phyloP scores from a whole-genome alignment of 2,329 filamentous ascomycete genomes.

The Delphinella strobiligena region DNA sequence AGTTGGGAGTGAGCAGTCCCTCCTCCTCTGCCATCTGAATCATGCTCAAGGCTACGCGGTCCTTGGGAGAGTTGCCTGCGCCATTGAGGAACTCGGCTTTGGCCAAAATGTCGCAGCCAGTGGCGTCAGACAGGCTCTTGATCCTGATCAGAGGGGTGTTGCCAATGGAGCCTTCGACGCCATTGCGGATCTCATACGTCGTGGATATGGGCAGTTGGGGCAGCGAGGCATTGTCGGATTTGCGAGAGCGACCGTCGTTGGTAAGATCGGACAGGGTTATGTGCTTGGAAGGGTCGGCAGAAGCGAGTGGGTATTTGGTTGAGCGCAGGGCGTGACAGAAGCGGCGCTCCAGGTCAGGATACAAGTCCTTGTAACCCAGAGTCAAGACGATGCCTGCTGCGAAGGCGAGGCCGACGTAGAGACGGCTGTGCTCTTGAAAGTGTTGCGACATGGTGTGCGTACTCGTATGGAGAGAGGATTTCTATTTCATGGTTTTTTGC shows the following conservation, averaged over 20 bases:
- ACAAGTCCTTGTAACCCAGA: slow-evolving; percentile 67
- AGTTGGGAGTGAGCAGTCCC: slow-evolving; percentile 63
- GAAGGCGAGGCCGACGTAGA: slow-evolving; percentile 35
- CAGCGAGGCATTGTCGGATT: too few relatives aligned
- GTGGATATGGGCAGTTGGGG: slow-evolving; percentile 2
- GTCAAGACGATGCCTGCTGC: slow-evolving; percentile 65
- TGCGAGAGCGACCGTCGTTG: slow-evolving; percentile 1
- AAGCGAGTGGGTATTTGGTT: slow-evolving; percentile 10
- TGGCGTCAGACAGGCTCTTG: slow-evolving; percentile 71
- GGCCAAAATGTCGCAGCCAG: slow-evolving; percentile 77
- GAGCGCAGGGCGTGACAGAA: slow-evolving; percentile 36
- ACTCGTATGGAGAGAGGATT: too few relatives aligned
- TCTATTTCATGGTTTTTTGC: too few relatives aligned
- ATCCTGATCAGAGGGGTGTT: slow-evolving; percentile 85
- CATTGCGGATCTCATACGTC: slow-evolving; percentile 46
- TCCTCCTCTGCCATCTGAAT: slow-evolving; percentile 68
- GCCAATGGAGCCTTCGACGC: slow-evolving; percentile 85
- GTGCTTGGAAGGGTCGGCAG: slow-evolving; percentile 15
- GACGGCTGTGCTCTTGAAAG: slow-evolving; percentile 1
- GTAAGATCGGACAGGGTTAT: slow-evolving; percentile 26
- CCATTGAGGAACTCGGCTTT: slow-evolving; percentile 97
- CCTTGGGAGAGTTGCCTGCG: slow-evolving; percentile 86
- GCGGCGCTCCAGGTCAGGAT: slow-evolving; percentile 58
- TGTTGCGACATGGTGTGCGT: slow-evolving; percentile 5
- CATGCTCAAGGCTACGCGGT: slow-evolving; percentile 84